Base-by-base conservation (phyloP, 2,329 filamentous ascomycete species). In the Trichophyton verrucosum region DNA sequence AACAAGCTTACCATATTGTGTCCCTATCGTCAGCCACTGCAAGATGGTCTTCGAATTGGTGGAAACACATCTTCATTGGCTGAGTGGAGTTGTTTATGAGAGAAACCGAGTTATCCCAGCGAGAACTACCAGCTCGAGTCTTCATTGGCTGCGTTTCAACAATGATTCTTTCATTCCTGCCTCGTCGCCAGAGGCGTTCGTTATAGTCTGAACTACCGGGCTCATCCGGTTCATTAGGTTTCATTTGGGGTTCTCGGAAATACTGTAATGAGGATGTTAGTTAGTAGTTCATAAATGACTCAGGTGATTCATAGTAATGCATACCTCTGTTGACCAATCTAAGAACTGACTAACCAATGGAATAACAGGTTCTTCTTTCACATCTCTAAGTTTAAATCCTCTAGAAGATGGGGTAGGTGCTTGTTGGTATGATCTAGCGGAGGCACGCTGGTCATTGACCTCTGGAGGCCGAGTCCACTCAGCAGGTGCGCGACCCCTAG, bases 181-280 rank as follows among this genome's bases (percentile, higher is more conserved):
- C 88, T 64, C 94, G 83, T 64, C 92, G 82, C 94, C 94, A 99
- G 1, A 99, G 78, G 15, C 94, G 85, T 70, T 94, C 87, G 68
- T 99, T 99, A 75, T 97, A 99, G 72, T 97, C 91, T 15, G 89
- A 89, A 69, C 91, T 96, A 38, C 94, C 94, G 13, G 94, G 94
- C 70, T 99, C 94, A 68, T 99, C 94, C 24, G 91, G 89, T 72
- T 99, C 94, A 61, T 88, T 91, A 2, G 90, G 87, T 71, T 94
- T 95, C 94, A 99, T 97, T 74, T 99, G 94, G 36, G 94, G 94
- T 73, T 97, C 91, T 33, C 91, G 89, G 80, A 97, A 99, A 72
- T 99, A 97, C 73, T 85, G 60, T 42, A 74, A 68, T 53, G 9
- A 68, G 70, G 61, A 60, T 40, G 40, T 59, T 59, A 59, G 57